These are phyloP conservation scores for Lipomyces lipofer DNA, from an alignment of 805 yeast species.

Conservation along the genomic window DNA sequence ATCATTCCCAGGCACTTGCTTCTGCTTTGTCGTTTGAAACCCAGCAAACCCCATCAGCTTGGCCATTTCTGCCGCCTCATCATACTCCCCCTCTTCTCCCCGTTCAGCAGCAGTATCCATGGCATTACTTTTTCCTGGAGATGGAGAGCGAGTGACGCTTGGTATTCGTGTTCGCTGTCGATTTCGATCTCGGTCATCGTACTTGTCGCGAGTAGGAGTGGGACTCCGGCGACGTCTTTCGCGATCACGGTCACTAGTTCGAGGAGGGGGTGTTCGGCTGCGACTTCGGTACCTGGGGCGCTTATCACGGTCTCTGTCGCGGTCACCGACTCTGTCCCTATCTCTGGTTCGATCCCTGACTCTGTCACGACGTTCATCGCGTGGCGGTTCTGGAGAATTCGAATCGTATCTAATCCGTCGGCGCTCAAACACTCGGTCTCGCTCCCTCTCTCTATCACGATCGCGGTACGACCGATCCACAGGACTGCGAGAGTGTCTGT, in stretches of 20 bases:
- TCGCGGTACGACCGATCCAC: conserved; percentile 1
- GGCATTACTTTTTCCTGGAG: conserved; percentile 12
- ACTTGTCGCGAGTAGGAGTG: neutral
- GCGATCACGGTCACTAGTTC: conserved; percentile 1
- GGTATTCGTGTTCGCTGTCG: conserved; percentile 9
- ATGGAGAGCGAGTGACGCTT: conserved; percentile 10
- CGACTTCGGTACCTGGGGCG: neutral
- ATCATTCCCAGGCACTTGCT: conserved; percentile 42
- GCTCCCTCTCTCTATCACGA: conserved; percentile 2
- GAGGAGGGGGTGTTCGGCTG: neutral
- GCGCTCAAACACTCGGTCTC: conserved; percentile 7
- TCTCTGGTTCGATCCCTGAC: conserved; percentile 1
- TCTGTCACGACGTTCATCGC: conserved; percentile 1
- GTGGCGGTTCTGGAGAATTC: conserved; percentile 6
- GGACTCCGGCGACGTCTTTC: neutral
- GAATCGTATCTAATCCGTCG: conserved; percentile 1
- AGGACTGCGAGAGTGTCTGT: conserved; percentile 2
- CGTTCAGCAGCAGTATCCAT: conserved; percentile 16
- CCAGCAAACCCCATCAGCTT: conserved; percentile 48
- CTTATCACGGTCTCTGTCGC: neutral
- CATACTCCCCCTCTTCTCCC: conserved; percentile 25
- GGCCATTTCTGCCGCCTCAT: conserved; percentile 36
- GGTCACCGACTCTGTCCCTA: conserved; percentile 3
- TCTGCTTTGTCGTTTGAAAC: conserved; percentile 45
- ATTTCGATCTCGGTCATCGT: neutral